Evolutionary conservation across 768 basidiomycete genomes (phyloP).

Genomic region (Lenzites betulinus): DNA sequence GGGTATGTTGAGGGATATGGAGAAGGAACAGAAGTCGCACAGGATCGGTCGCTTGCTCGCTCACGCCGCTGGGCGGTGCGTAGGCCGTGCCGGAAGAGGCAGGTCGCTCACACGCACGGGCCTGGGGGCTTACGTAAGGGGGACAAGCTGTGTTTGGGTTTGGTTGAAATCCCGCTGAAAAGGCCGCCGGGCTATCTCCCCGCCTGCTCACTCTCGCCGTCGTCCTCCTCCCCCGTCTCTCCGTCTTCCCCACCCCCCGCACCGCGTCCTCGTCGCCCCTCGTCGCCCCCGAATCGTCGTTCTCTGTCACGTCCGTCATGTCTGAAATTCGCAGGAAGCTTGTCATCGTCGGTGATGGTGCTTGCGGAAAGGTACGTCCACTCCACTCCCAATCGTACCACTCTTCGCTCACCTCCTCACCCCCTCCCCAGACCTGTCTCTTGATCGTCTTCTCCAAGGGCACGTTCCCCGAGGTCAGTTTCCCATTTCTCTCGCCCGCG

Average conservation of each 20-base stretch:
- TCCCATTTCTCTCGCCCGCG: background rate
- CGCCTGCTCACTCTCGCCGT: slow-evolving; percentile 23
- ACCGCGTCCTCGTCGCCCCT: slow-evolving; percentile 5
- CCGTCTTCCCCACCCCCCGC: slow-evolving; percentile 16
- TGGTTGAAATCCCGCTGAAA: slow-evolving; percentile 24
- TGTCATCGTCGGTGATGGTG: slow-evolving; percentile 98
- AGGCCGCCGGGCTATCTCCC: slow-evolving; percentile 29
- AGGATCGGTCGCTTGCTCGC: background rate
- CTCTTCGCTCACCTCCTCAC: slow-evolving; percentile 11
- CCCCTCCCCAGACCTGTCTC: slow-evolving; percentile 70
- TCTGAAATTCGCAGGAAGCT: slow-evolving; percentile 98
- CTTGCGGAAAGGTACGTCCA: slow-evolving; percentile 81
- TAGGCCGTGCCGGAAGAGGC: background rate
- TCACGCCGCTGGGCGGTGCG: slow-evolving; percentile 10
- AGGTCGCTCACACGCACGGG: slow-evolving; percentile 27
- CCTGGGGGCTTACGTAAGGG: slow-evolving; percentile 19
- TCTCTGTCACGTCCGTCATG: slow-evolving; percentile 48
- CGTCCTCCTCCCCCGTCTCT: no score
- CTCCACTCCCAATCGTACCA: slow-evolving; percentile 16
- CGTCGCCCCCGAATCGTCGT: background rate
- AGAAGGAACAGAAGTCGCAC: background rate
- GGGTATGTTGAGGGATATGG: no score
- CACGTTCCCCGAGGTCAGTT: slow-evolving; percentile 88
- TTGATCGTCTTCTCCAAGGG: slow-evolving; percentile 97
- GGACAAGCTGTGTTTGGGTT: slow-evolving; percentile 20